phyloP scores from a whole-genome alignment of 148 eudicot species.

The Fagopyrum esculentum region DNA sequence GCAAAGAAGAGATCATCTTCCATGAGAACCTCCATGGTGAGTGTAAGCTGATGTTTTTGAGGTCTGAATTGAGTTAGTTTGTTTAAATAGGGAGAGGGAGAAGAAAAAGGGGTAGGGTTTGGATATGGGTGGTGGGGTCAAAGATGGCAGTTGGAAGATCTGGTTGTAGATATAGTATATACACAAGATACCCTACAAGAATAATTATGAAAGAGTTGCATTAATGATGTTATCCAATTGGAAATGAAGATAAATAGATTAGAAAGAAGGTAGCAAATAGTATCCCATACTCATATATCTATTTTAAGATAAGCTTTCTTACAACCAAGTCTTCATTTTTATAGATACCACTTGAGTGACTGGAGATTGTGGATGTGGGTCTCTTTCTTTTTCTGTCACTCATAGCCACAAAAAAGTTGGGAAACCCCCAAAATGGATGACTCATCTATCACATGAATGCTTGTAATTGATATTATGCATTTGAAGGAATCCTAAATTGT shows the following conservation, averaged over 20 bases:
- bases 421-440: background rate
- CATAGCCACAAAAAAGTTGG: background rate
- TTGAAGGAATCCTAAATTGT: background rate
- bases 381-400: background rate
- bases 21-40: constrained; percentile 17
- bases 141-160: constrained; percentile 24
- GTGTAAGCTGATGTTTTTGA: background rate
- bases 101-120: background rate
- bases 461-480: background rate
- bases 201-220: constrained; percentile 7
- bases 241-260: background rate
- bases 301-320: constrained; percentile 7
- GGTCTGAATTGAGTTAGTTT: background rate
- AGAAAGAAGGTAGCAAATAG: background rate
- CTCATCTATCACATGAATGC: background rate
- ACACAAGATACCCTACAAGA: background rate
- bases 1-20: constrained; percentile 78
- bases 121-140: constrained; percentile 16
- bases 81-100: constrained; percentile 6
- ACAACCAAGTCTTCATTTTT: constrained; percentile 4
- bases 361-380: background rate
- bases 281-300: background rate
- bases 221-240: constrained; percentile 8
- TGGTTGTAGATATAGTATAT: constrained; percentile 6
- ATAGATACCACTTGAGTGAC: background rate